Conservation (phyloP, 2,329 filamentous ascomycete species). For the Neonectria ditissima region DNA sequence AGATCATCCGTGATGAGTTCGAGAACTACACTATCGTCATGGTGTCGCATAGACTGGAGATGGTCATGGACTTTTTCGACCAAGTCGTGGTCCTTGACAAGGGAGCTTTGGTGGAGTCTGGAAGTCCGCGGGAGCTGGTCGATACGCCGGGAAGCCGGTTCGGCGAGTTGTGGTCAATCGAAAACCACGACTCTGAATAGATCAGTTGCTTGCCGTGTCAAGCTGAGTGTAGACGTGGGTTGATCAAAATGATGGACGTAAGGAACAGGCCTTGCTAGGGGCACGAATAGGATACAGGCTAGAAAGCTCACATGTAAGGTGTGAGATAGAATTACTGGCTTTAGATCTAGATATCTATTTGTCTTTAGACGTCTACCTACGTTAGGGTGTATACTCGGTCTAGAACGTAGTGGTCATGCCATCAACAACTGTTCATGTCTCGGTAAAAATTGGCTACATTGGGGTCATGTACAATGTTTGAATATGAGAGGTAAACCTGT, state of each 20-base stretch:
- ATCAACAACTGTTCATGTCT: not conserved
- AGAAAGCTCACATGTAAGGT: not conserved
- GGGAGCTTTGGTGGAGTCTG: constrained; percentile 58
- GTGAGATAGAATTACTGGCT: not conserved
- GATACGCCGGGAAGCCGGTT: constrained; percentile 45
- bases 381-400: no score
- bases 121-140: constrained; percentile 41
- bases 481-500: not conserved
- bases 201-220: not conserved
- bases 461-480: not conserved
- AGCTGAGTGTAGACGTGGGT: not conserved
- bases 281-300: no score
- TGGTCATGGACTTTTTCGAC: constrained; percentile 64
- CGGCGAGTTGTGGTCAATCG: constrained; percentile 48
- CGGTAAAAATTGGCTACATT: not conserved
- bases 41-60: constrained; percentile 60
- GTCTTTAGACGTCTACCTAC: no score
- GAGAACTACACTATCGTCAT: constrained; percentile 64
- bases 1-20: constrained; percentile 56
- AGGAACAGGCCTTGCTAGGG: not conserved
- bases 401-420: no score
- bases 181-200: constrained; percentile 17
- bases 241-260: not conserved
- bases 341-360: no score
- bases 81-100: constrained; percentile 62